These are phyloP conservation scores for Silene vulgaris DNA, from an alignment of 179 eudicot genomes.

Conservation along the genomic window DNA sequence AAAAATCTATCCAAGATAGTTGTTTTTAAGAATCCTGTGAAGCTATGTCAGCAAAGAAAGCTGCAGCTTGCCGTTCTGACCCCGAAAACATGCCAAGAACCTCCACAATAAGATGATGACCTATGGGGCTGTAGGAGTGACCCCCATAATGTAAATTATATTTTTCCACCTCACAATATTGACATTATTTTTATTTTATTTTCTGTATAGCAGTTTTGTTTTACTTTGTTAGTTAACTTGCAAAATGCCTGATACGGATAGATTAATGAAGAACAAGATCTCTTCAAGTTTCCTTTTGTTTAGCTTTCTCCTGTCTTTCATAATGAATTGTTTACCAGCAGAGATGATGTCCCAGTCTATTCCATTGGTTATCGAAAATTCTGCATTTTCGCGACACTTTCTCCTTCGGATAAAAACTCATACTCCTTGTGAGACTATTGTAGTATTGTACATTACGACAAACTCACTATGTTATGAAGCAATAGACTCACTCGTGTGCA, in stretches of 20 bases:
- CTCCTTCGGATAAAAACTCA: neutral
- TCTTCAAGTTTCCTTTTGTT: neutral
- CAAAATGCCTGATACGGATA: neutral
- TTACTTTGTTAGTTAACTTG: neutral
- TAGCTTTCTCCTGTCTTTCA: neutral
- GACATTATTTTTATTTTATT: no score
- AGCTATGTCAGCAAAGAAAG: slow-evolving; percentile 55
- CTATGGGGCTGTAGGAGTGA: neutral
- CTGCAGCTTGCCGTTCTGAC: slow-evolving; percentile 54
- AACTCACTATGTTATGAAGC: no score
- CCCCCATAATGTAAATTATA: neutral
- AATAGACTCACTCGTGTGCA: no score
- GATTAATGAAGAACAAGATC: neutral
- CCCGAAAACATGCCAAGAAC: slow-evolving; percentile 36
- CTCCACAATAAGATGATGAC: neutral
- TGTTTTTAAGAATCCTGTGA: slow-evolving; percentile 62
- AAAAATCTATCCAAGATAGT: slow-evolving; percentile 43
- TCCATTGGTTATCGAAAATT: neutral
- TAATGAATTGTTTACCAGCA: neutral
- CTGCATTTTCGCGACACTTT: neutral
- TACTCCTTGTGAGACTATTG: no score
- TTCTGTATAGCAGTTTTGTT: neutral
- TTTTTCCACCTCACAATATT: neutral
- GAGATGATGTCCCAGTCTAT: neutral
- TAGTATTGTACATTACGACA: no score